Evolutionary conservation across 768 basidiomycete species (phyloP), one percentile per base, ranked within the genome.

Genomic region (Lanmaoa pseudosensibilis): DNA sequence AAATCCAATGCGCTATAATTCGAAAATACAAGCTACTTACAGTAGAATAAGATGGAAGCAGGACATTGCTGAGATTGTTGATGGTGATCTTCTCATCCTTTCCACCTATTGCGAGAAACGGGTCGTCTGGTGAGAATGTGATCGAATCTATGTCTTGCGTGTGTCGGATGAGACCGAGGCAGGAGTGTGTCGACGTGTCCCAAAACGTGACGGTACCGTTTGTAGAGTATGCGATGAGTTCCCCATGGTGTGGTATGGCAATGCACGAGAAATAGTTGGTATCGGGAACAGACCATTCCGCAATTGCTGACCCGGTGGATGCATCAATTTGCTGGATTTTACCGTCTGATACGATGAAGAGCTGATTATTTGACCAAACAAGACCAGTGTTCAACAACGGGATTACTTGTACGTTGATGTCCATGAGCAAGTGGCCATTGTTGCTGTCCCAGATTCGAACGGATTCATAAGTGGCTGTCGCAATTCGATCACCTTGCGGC

Each of bases 381-480:
- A 56, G 50, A 25, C 41, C 13, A 6, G 27, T 16, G 16, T 33
- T 10, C 32, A 1, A 0, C 6, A 1, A n/a, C n/a, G 33, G 32
- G 18, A 8, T 36, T 2, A 25, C 30, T 3, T 8, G 2, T 10
- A 19, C 33, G 10, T 1, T 6, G 41, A 44, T 27, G 16, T 19
- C 5, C 4, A n/a, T 10, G n/a, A 62, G 50, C 16, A 54, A 16
- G 13, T 16, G 18, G 5, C 50, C 43, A 21, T 51, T 10, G 16
- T 16, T 12, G 55, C 52, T 34, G 34, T 55, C 50, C n/a, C 18
- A 52, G 40, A 57, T 5, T 1, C 27, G 49, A 21, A 60, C 16
- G 5, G n/a, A 16, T 2, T 4, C 3, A 4, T 1, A 1, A 19
- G 25, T 34, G 12, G 40, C 47, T 19, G 51, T 48, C 4, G 51